Conservation (phyloP, 2,329 filamentous ascomycete species). For the Diplodia intermedia region DNA sequence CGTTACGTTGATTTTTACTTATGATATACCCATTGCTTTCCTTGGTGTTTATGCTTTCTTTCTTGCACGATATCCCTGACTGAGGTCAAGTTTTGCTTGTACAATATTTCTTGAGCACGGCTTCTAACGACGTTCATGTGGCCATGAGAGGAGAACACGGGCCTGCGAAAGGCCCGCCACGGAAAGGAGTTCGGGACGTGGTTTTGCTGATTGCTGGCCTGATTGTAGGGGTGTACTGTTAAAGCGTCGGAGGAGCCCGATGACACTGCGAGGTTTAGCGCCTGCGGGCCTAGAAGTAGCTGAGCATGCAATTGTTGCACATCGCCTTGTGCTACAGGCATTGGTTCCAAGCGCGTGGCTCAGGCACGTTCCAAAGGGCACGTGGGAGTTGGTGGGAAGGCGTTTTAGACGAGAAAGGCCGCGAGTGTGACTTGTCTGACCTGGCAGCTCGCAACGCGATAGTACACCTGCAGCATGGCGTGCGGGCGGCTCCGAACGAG, state of each 20-base stretch:
- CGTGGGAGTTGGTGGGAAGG: not conserved
- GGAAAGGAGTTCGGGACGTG: not conserved
- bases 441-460: not conserved
- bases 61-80: not conserved
- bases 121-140: conserved; percentile 6
- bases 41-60: not conserved
- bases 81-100: conserved; percentile 7
- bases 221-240: not conserved
- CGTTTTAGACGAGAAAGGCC: not conserved
- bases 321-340: not conserved
- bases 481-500: conserved; percentile 3
- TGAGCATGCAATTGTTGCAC: no score
- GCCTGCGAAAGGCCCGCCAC: not conserved
- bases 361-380: not conserved
- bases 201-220: not conserved
- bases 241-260: not conserved
- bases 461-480: not conserved
- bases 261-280: not conserved
- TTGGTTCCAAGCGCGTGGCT: not conserved
- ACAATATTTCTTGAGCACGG: not conserved
- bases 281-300: not conserved
- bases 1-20: not conserved
- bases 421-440: not conserved
- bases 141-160: not conserved
- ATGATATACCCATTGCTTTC: conserved; percentile 11